phyloP scores from a whole-genome alignment of 805 yeast species.

The Sugiyamaella chiloensis region DNA sequence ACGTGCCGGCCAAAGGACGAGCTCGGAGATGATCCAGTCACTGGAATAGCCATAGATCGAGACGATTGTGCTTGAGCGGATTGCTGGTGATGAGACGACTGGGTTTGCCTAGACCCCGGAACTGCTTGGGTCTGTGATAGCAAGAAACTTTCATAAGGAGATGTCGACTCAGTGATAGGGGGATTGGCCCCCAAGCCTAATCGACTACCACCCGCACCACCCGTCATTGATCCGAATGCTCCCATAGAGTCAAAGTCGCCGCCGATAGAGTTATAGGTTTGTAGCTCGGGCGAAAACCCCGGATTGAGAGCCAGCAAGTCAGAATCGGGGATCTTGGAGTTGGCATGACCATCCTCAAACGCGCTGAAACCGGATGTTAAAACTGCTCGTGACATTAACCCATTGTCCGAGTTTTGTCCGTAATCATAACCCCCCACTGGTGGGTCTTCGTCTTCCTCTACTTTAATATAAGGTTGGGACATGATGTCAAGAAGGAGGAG shows the following conservation, averaged over 20 bases:
- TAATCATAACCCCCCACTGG: neutral
- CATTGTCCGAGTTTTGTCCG: neutral
- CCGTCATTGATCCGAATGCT: neutral
- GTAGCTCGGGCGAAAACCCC: conserved; percentile 19
- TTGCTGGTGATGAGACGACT: neutral
- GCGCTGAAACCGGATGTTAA: conserved; percentile 20
- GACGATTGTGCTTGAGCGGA: neutral
- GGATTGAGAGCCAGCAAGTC: conserved; percentile 28
- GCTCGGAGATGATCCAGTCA: neutral
- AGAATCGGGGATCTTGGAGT: conserved; percentile 23
- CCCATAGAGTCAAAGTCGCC: conserved; percentile 8
- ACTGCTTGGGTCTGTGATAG: conserved; percentile 13
- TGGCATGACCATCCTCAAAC: conserved; percentile 15
- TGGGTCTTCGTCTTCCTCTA: conserved; percentile 13
- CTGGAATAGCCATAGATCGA: conserved; percentile 1
- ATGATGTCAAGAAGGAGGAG: conserved; percentile 2
- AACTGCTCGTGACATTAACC: conserved; percentile 17
- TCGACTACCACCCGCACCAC: neutral
- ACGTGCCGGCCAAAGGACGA: neutral
- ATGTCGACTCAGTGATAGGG: conserved; percentile 27
- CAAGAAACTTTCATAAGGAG: conserved; percentile 32
- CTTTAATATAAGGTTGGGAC: conserved; percentile 17
- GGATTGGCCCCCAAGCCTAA: conserved; percentile 24
- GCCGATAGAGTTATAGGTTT: conserved; percentile 8
- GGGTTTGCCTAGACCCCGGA: conserved; percentile 9